Evolutionary conservation across 495 filamentous ascomycete genomes (phyloP).

Genomic region (Penicillium roqueforti): DNA sequence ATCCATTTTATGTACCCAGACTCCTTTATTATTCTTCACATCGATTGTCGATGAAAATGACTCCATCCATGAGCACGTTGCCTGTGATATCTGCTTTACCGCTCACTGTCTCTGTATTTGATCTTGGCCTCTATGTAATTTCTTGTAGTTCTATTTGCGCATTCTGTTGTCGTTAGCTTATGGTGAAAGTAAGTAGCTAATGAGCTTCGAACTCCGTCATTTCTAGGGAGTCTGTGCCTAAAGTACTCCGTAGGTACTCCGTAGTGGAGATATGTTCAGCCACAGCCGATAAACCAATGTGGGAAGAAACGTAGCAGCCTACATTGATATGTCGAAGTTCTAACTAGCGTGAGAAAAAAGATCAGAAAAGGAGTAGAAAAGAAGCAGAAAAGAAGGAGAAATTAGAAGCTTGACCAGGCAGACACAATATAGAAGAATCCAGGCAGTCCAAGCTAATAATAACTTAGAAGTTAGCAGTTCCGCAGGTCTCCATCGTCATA

Average conservation of each 20-base stretch:
- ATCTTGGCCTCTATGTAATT: slow-evolving; percentile 9
- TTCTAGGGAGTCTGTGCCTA: not conserved
- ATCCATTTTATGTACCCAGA: slow-evolving; percentile 20
- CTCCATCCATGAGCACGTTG: slow-evolving; percentile 14
- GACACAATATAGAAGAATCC: not conserved
- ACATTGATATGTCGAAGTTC: not conserved
- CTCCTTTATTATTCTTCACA: slow-evolving; percentile 13
- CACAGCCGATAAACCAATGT: not conserved
- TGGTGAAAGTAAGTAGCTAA: not conserved
- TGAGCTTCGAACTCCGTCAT: not conserved
- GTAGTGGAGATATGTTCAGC: slow-evolving; percentile 1
- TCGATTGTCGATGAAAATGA: slow-evolving; percentile 25
- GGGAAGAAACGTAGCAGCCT: slow-evolving; percentile 5
- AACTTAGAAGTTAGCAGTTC: not conserved
- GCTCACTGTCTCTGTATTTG: not conserved
- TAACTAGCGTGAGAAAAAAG: not conserved
- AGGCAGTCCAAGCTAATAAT: not conserved
- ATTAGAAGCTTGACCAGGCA: not conserved
- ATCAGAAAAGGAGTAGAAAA: not conserved
- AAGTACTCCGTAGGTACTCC: no score
- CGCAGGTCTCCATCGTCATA: slow-evolving; percentile 3
- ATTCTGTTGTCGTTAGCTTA: not conserved
- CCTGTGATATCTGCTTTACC: slow-evolving; percentile 1
- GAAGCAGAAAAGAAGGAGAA: not conserved
- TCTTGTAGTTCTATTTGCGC: not conserved